Percentiles rank a stretch among this genome's conserved stretches.
These are phyloP conservation scores for Corynascus novoguineensis DNA, from an alignment of 495 filamentous ascomycete genomes.

Conservation along the genomic window DNA sequence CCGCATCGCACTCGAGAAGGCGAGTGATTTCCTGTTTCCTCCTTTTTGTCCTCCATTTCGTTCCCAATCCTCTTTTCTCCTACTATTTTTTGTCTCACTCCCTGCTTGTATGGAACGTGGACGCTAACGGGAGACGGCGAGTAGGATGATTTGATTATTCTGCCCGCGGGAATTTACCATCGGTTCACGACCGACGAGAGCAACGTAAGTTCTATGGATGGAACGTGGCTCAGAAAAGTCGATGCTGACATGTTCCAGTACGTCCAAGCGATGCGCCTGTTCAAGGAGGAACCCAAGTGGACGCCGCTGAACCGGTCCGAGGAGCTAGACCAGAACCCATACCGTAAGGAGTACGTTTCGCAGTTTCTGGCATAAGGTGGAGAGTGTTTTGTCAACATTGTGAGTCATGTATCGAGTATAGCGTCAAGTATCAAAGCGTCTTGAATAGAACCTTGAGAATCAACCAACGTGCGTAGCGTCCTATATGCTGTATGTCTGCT, in stretches of 20 bases:
- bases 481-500: not conserved
- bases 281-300: constrained; percentile 99
- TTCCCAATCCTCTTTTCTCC: too few species aligned
- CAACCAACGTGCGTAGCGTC: not conserved
- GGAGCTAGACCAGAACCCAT: constrained; percentile 72
- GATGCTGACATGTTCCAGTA: constrained; percentile 53
- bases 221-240: not conserved
- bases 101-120: too few species aligned
- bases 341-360: constrained; percentile 67
- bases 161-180: constrained; percentile 96
- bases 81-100: too few species aligned
- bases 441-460: not conserved
- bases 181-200: constrained; percentile 88
- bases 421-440: not conserved
- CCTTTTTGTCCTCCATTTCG: not conserved
- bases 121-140: not conserved
- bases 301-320: constrained; percentile 79
- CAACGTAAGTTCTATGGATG: constrained; percentile 59
- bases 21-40: constrained; percentile 31
- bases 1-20: constrained; percentile 68
- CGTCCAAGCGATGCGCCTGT: constrained; percentile 91
- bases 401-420: not conserved
- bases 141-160: constrained; percentile 63
- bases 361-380: constrained; percentile 32
- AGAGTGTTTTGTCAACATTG: not conserved